Evolutionary conservation across 495 filamentous ascomycete species (phyloP).

Genomic region (Penicillium mononematosum): DNA sequence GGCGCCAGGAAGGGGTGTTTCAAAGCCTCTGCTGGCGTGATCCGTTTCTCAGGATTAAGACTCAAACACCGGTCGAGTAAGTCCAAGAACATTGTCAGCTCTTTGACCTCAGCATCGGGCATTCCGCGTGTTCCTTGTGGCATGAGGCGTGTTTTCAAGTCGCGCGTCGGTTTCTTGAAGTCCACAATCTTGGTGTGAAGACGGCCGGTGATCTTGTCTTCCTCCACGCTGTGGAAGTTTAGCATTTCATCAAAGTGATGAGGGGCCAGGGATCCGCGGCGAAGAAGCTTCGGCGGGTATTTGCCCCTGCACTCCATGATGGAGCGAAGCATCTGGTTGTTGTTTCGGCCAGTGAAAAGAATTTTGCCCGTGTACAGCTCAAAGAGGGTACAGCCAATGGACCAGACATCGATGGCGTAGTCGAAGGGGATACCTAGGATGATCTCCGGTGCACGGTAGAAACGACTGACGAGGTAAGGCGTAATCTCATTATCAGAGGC

Average conservation of each 20-base stretch:
- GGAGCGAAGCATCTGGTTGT: slow-evolving; percentile 94
- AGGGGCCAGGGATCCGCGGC: slow-evolving; percentile 66
- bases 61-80: slow-evolving; percentile 82
- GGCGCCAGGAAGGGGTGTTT: slow-evolving; percentile 77
- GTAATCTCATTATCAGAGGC: slow-evolving; percentile 87
- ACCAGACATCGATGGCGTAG: slow-evolving; percentile 95
- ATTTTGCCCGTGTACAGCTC: slow-evolving; percentile 98
- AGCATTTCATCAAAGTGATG: slow-evolving; percentile 84
- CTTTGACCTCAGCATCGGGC: slow-evolving; percentile 71
- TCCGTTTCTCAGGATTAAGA: slow-evolving; percentile 90
- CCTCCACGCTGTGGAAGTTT: slow-evolving; percentile 83
- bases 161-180: slow-evolving; percentile 76
- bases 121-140: slow-evolving; percentile 68
- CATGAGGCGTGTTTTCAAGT: slow-evolving; percentile 74
- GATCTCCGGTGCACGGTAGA: slow-evolving; percentile 95
- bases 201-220: slow-evolving; percentile 81
- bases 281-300: slow-evolving; percentile 81
- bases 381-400: slow-evolving; percentile 93
- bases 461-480: slow-evolving; percentile 91
- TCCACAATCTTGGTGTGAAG: slow-evolving; percentile 67
- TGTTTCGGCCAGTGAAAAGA: slow-evolving; percentile 88
- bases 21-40: slow-evolving; percentile 80
- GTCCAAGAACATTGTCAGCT: slow-evolving; percentile 78
- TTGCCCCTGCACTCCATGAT: slow-evolving; percentile 97
- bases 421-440: slow-evolving; percentile 94